A percentile compares a stretch with the other conserved stretches of the same genome.
These are phyloP conservation scores for Bauhinia variegata DNA, from an alignment of 306 rosid species.

Conservation along the genomic window DNA sequence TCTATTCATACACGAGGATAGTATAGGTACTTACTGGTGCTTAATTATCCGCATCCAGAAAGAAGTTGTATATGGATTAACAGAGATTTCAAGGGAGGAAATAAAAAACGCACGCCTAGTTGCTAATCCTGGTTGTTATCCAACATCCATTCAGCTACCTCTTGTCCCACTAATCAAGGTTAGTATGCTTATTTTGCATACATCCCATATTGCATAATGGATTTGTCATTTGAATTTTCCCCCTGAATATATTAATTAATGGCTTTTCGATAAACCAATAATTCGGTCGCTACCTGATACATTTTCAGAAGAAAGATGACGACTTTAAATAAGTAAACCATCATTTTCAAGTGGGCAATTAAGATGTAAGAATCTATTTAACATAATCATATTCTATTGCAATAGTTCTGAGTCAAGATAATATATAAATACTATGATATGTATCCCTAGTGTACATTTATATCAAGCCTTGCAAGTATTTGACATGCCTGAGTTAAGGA, in stretches of 20 bases:
- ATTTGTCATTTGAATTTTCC: not conserved
- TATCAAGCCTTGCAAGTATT: conserved; percentile 7
- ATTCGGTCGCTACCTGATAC: no score
- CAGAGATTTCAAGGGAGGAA: conserved; percentile 78
- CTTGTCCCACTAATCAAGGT: conserved; percentile 93
- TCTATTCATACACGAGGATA: conserved; percentile 8
- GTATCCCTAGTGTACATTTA: not conserved
- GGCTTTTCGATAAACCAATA: no score
- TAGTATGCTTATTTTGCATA: conserved; percentile 32
- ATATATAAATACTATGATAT: not conserved
- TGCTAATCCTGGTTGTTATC: conserved; percentile 98
- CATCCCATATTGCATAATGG: not conserved
- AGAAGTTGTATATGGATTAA: conserved; percentile 92
- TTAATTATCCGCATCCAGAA: conserved; percentile 57
- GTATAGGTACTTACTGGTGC: conserved; percentile 25
- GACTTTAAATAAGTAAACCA: no score
- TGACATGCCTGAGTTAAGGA: not conserved
- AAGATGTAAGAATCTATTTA: no score
- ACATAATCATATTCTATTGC: not conserved
- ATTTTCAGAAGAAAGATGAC: no score
- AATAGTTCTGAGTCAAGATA: conserved; percentile 1
- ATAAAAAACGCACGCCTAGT: conserved; percentile 78
- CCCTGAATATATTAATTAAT: not conserved
- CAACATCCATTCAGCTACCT: conserved; percentile 92
- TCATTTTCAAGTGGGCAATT: no score